phyloP scores from a whole-genome alignment of 768 basidiomycete species.

The Lactarius evosmus region DNA sequence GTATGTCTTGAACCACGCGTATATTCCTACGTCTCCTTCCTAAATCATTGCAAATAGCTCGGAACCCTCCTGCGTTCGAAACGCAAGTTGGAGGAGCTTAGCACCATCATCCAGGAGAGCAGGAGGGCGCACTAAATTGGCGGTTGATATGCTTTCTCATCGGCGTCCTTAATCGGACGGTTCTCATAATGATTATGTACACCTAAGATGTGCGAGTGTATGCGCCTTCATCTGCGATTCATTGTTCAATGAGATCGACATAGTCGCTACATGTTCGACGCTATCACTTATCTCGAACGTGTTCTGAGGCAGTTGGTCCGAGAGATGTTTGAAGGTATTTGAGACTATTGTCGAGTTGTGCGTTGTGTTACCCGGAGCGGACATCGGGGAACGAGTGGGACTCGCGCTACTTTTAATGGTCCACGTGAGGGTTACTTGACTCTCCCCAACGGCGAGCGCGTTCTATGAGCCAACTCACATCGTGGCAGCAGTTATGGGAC shows the following conservation, averaged over 20 bases:
- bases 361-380: background rate
- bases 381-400: slow-evolving; percentile 2
- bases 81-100: slow-evolving; percentile 97
- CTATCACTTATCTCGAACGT: background rate
- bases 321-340: background rate
- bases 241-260: background rate
- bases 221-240: slow-evolving; percentile 9
- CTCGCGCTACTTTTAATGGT: background rate
- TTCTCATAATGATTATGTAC: slow-evolving; percentile 22
- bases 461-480: slow-evolving; percentile 19
- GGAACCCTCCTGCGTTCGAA: slow-evolving; percentile 98
- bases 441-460: slow-evolving; percentile 2
- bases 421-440: slow-evolving; percentile 6
- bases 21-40: slow-evolving; percentile 9
- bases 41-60: slow-evolving; percentile 50
- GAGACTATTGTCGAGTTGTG: background rate
- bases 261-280: background rate
- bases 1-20: slow-evolving; percentile 48
- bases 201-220: slow-evolving; percentile 22
- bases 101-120: slow-evolving; percentile 89
- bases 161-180: background rate
- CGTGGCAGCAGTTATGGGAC: slow-evolving; percentile 66
- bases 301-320: background rate
- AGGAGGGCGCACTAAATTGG: slow-evolving; percentile 57
- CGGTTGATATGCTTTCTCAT: background rate